These are phyloP conservation scores for Penicillium roqueforti DNA, from an alignment of 495 filamentous ascomycete species.

Conservation along the genomic window DNA sequence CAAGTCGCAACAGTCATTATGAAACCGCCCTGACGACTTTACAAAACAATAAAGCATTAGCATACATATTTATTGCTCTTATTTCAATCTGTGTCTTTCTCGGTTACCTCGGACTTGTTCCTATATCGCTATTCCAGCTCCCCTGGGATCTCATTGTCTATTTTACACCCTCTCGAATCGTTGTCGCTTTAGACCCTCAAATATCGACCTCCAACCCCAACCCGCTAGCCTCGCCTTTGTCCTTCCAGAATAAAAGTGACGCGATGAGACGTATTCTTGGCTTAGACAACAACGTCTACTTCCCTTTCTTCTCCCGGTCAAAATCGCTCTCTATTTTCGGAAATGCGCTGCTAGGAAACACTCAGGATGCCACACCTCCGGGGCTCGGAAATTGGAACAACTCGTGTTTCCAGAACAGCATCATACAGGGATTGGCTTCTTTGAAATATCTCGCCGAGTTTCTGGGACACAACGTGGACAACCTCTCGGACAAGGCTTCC, in stretches of 20 bases:
- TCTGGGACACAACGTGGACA: conserved; percentile 45
- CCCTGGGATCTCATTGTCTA: conserved; percentile 63
- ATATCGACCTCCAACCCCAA: conserved; percentile 23
- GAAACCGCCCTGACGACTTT: conserved; percentile 27
- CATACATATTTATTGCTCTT: conserved; percentile 21
- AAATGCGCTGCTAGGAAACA: conserved; percentile 35
- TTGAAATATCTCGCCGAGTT: conserved; percentile 58
- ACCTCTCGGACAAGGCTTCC: conserved; percentile 30
- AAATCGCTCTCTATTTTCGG: conserved; percentile 42
- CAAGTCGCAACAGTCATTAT: conserved; percentile 32
- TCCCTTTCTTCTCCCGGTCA: conserved; percentile 45
- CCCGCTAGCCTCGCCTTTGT: conserved; percentile 22
- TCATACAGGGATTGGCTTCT: conserved; percentile 81
- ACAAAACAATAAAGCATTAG: conserved; percentile 27
- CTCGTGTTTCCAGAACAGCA: conserved; percentile 96
- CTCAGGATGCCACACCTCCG: conserved; percentile 50
- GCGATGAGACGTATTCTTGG: conserved; percentile 64
- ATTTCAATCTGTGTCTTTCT: conserved; percentile 28
- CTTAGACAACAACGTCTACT: conserved; percentile 52
- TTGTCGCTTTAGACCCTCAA: conserved; percentile 55
- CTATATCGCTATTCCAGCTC: conserved; percentile 24
- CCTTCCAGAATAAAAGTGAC: conserved; percentile 55
- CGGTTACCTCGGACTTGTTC: conserved; percentile 27
- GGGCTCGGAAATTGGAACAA: conserved; percentile 91
- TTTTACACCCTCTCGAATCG: conserved; percentile 54